These are phyloP conservation scores for Aphanomyces stellatus DNA, from an alignment of 352 stramenopile genomes.

Conservation along the genomic window DNA sequence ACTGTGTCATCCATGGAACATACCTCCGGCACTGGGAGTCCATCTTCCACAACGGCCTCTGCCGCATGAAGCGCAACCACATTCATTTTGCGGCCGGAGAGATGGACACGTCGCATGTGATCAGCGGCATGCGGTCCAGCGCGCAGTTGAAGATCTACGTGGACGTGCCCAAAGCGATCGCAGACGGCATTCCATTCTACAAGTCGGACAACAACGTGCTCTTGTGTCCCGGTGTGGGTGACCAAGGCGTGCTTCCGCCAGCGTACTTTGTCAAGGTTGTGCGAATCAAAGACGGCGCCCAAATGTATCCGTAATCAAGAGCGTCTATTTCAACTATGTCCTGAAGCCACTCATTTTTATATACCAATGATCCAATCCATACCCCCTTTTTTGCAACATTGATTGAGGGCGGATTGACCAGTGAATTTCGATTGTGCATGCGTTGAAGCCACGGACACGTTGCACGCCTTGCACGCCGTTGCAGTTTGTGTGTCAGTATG, in stretches of 20 bases:
- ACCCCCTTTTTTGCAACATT: too few relatives aligned
- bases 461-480: too few relatives aligned
- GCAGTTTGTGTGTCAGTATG: too few relatives aligned
- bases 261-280: conserved; percentile 60
- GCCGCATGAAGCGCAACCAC: conserved; percentile 77
- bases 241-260: conserved; percentile 37
- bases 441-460: too few relatives aligned
- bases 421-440: too few relatives aligned
- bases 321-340: too few relatives aligned
- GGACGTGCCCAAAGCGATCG: conserved; percentile 43
- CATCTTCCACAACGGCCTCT: conserved; percentile 48
- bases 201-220: conserved; percentile 81
- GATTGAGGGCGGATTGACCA: too few relatives aligned
- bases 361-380: too few relatives aligned
- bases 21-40: conserved; percentile 61
- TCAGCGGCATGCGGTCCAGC: conserved; percentile 65
- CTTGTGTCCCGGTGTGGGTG: conserved; percentile 46
- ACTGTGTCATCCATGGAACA: conserved; percentile 75
- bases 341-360: too few relatives aligned
- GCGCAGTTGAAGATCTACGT: conserved; percentile 74
- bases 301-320: conserved; percentile 36
- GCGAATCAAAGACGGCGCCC: conserved; percentile 29
- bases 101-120: conserved; percentile 46
- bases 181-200: conserved; percentile 71
- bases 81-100: conserved; percentile 74